Percentiles rank a stretch among this genome's conserved stretches.
These are phyloP conservation scores for Phytophthora sp. DNA, from an alignment of 352 stramenopile genomes.

Conservation along the genomic window DNA sequence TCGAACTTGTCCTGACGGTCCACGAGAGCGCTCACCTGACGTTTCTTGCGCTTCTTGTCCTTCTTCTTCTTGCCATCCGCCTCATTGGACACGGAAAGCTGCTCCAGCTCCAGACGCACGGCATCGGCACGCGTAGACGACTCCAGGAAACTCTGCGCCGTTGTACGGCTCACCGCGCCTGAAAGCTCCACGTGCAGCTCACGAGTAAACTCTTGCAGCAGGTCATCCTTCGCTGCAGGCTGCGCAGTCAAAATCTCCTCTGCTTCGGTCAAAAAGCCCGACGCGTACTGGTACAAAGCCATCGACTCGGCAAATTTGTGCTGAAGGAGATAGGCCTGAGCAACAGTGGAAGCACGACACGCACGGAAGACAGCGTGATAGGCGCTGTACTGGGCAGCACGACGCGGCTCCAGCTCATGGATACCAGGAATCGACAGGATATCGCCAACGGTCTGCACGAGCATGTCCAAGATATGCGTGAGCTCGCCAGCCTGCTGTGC, in stretches of 20 bases:
- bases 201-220: slow-evolving; percentile 71
- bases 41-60: slow-evolving; percentile 50
- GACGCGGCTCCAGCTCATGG: slow-evolving; percentile 54
- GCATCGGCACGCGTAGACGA: slow-evolving; percentile 58
- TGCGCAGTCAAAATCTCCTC: slow-evolving; percentile 65
- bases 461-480: slow-evolving; percentile 83
- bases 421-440: slow-evolving; percentile 75
- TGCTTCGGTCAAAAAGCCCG: slow-evolving; percentile 59
- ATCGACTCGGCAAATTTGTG: slow-evolving; percentile 75
- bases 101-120: slow-evolving; percentile 69
- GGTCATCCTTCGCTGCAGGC: slow-evolving; percentile 61
- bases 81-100: slow-evolving; percentile 52
- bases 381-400: slow-evolving; percentile 66
- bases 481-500: slow-evolving; percentile 63
- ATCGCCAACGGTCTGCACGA: slow-evolving; percentile 81
- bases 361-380: slow-evolving; percentile 76
- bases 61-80: slow-evolving; percentile 70
- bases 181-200: slow-evolving; percentile 64
- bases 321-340: slow-evolving; percentile 69
- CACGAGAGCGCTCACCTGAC: slow-evolving; percentile 36
- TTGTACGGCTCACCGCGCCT: slow-evolving; percentile 72
- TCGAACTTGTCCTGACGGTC: slow-evolving; percentile 51
- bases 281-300: slow-evolving; percentile 77
- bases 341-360: slow-evolving; percentile 63
- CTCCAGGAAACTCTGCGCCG: slow-evolving; percentile 74